phyloP scores from a whole-genome alignment of 2,329 filamentous ascomycete genomes.

The Hymenoscyphus occultus region DNA sequence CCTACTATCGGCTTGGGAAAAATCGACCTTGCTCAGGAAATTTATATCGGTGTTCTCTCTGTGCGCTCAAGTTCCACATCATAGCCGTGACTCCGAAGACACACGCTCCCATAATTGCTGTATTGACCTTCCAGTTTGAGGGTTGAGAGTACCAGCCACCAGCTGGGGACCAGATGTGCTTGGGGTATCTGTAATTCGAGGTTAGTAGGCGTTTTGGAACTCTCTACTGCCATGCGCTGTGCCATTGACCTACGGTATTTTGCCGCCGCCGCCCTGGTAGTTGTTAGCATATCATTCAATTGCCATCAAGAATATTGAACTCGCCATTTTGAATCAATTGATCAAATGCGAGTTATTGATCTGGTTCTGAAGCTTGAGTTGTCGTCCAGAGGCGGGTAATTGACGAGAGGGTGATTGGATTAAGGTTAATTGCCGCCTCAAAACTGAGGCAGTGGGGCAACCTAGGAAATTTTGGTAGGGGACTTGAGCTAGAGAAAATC shows the following conservation, averaged over 20 bases:
- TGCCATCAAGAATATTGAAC: conserved; percentile 25
- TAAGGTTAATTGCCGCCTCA: too few species aligned
- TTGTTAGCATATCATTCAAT: conserved; percentile 41
- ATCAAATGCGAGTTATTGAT: conserved; percentile 15
- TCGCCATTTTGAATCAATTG: conserved; percentile 55
- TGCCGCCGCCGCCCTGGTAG: conserved; percentile 72
- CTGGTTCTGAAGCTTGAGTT: background rate
- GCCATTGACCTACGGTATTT: conserved; percentile 58
- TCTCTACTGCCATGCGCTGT: conserved; percentile 13
- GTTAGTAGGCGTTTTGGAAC: conserved; percentile 26
- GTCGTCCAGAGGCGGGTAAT: conserved; percentile 18
- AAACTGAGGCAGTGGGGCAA: background rate
- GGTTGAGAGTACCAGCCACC: conserved; percentile 98
- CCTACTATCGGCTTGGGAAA: conserved; percentile 81
- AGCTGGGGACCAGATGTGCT: conserved; percentile 98
- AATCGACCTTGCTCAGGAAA: conserved; percentile 76
- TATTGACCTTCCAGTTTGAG: conserved; percentile 93
- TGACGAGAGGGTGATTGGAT: background rate
- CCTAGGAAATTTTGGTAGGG: conserved; percentile 10
- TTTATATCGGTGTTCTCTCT: conserved; percentile 67
- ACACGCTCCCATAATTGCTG: conserved; percentile 67
- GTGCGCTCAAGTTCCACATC: conserved; percentile 70
- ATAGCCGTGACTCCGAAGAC: conserved; percentile 66
- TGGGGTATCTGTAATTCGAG: conserved; percentile 69
- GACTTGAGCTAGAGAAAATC: conserved; percentile 14